Conservation (phyloP, 352 stramenopile genomes). For the Phytopythium aichiense region DNA sequence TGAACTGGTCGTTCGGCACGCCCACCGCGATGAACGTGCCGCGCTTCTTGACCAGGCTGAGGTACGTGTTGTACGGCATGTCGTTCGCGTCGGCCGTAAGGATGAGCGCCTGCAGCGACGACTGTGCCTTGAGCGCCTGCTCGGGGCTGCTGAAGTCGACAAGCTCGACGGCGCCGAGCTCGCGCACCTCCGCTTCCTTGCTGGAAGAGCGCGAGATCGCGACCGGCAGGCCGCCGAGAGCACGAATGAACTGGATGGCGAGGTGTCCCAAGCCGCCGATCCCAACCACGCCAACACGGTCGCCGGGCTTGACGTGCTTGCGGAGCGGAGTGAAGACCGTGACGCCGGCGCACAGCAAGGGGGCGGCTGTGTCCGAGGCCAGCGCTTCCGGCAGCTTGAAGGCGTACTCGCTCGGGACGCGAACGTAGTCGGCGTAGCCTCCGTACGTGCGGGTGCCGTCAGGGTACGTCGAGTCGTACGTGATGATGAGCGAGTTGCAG, state of each 20-base stretch:
- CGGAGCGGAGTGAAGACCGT: slow-evolving; percentile 7
- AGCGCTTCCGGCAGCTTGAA: slow-evolving; percentile 71
- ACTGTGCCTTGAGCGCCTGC: slow-evolving; percentile 19
- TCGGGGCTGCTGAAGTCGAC: slow-evolving; percentile 42
- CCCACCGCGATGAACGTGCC: slow-evolving; percentile 68
- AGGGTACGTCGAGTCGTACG: slow-evolving; percentile 5
- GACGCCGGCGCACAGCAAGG: slow-evolving; percentile 79
- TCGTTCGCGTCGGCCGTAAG: slow-evolving; percentile 62
- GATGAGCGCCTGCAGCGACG: slow-evolving; percentile 54
- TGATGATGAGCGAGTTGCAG: slow-evolving; percentile 24
- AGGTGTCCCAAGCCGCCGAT: slow-evolving; percentile 78
- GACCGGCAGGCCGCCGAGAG: slow-evolving; percentile 42
- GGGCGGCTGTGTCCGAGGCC: slow-evolving; percentile 33
- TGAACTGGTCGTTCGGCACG: slow-evolving; percentile 47
- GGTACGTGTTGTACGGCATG: slow-evolving; percentile 40
- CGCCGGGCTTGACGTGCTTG: slow-evolving; percentile 30
- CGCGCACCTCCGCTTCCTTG: slow-evolving; percentile 41
- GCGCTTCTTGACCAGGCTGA: slow-evolving; percentile 37
- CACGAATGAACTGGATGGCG: slow-evolving; percentile 65
- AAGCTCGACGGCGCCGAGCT: slow-evolving; percentile 47
- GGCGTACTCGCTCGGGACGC: slow-evolving; percentile 53
- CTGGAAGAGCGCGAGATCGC: slow-evolving; percentile 56
- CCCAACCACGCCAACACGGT: slow-evolving; percentile 62
- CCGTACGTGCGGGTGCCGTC: slow-evolving; percentile 42
- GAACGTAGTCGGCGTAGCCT: slow-evolving; percentile 72